Evolutionary conservation across 257 asterid species (phyloP).

Genomic region (Primulina tabacum): DNA sequence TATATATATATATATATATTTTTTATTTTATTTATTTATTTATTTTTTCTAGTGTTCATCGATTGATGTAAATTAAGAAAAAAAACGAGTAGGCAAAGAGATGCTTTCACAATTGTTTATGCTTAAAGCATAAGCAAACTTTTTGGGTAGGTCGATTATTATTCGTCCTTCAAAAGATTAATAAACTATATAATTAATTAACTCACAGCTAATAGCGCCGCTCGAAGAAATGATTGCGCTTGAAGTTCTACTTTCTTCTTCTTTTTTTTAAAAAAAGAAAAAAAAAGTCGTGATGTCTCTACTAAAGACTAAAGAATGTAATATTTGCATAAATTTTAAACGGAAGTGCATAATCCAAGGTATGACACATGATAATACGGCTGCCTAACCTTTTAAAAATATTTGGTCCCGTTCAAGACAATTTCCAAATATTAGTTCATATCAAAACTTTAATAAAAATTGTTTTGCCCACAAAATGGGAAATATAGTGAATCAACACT

Average conservation of each 20-base stretch:
- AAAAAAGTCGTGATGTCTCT: neutral
- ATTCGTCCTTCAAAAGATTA: constrained; percentile 21
- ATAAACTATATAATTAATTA: constrained; percentile 8
- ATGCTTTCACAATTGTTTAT: constrained; percentile 42
- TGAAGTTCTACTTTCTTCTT: neutral
- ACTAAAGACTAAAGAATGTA: neutral
- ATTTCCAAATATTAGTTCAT: too few relatives aligned
- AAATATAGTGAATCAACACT: too few relatives aligned
- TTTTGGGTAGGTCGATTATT: constrained; percentile 38
- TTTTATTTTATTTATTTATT: too few relatives aligned
- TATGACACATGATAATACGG: too few relatives aligned
- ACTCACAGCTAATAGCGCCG: constrained; percentile 10
- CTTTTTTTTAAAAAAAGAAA: too few relatives aligned
- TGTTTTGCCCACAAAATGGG: too few relatives aligned
- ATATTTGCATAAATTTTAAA: neutral
- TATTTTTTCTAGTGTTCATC: constrained; percentile 25
- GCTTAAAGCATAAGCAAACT: constrained; percentile 57
- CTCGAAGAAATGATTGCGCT: constrained; percentile 33
- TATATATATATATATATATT: constrained; percentile 1
- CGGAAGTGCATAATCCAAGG: too few relatives aligned
- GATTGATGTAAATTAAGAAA: constrained; percentile 5
- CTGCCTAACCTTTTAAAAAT: too few relatives aligned
- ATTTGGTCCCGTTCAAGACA: too few relatives aligned
- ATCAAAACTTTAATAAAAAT: too few relatives aligned
- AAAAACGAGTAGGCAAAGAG: constrained; percentile 22